These are phyloP conservation scores for Rhinocladiella mackenziei DNA, from an alignment of 2,329 filamentous ascomycete species.

Conservation along the genomic window DNA sequence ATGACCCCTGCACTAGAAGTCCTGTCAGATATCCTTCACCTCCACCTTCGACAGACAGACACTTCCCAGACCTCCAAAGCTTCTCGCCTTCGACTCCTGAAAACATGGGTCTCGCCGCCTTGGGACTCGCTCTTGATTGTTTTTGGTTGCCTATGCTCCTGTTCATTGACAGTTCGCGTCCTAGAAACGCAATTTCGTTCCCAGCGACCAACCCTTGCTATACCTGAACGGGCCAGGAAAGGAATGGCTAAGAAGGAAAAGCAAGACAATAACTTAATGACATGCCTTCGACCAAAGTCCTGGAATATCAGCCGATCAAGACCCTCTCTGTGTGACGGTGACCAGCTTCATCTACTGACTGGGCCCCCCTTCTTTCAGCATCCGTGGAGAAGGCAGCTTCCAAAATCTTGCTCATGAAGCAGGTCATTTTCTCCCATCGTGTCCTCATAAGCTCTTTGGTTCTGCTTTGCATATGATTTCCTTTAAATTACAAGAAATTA, in stretches of 20 bases:
- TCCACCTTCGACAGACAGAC: constrained; percentile 6
- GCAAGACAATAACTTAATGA: too few relatives aligned
- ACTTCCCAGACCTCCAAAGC: background rate
- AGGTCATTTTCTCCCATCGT: background rate
- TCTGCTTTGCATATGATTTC: background rate
- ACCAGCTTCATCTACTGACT: too few relatives aligned
- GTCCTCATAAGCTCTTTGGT: too few relatives aligned
- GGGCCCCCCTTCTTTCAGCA: too few relatives aligned
- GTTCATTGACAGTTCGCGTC: constrained; percentile 8
- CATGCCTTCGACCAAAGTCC: too few relatives aligned
- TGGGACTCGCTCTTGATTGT: constrained; percentile 1
- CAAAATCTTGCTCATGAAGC: background rate
- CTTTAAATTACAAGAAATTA: background rate
- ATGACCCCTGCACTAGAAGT: constrained; percentile 1
- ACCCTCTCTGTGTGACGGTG: too few relatives aligned
- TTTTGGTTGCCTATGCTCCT: constrained; percentile 9
- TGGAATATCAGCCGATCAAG: too few relatives aligned
- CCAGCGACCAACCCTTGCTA: background rate
- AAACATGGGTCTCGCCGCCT: constrained; percentile 2
- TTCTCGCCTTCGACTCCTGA: constrained; percentile 10
- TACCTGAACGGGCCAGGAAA: background rate
- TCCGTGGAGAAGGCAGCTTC: too few relatives aligned
- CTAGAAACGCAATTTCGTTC: constrained; percentile 1
- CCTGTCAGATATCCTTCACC: constrained; percentile 7
- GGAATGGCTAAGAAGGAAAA: too few relatives aligned